Evolutionary conservation across 495 filamentous ascomycete species (phyloP).

Genomic region (Parathielavia appendiculata): DNA sequence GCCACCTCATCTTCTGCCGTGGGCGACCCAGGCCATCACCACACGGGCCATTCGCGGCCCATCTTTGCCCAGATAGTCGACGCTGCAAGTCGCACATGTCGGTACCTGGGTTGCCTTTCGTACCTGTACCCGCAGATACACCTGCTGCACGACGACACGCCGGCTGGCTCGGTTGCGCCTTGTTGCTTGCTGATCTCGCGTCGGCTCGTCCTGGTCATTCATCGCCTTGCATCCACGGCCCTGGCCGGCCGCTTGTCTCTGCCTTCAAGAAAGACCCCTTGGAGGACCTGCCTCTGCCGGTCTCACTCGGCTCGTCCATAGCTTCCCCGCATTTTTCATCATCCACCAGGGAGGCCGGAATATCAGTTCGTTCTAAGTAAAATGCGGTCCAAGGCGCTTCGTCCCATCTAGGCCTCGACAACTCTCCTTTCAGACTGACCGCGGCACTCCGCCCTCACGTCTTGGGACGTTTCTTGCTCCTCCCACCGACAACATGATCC

Average conservation of each 20-base stretch:
- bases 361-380: conserved; percentile 16
- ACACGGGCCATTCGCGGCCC: conserved; percentile 33
- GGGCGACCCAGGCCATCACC: conserved; percentile 29
- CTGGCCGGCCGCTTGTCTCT: conserved; percentile 19
- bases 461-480: not conserved
- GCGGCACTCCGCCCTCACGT: conserved; percentile 8
- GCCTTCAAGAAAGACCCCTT: conserved; percentile 21
- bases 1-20: conserved; percentile 35
- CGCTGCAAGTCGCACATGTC: conserved; percentile 24
- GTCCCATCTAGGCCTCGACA: conserved; percentile 24
- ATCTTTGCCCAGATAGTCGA: conserved; percentile 26
- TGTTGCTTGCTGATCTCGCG: conserved; percentile 30
- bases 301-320: conserved; percentile 20
- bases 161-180: conserved; percentile 26
- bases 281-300: conserved; percentile 13
- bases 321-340: conserved; percentile 24
- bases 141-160: conserved; percentile 15
- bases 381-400: conserved; percentile 27
- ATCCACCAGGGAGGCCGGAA: conserved; percentile 6
- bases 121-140: conserved; percentile 33
- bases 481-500: conserved; percentile 23
- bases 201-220: conserved; percentile 26
- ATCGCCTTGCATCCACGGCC: conserved; percentile 26
- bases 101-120: conserved; percentile 32
- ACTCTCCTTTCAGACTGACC: conserved; percentile 10